phyloP scores from a whole-genome alignment of 2,329 filamentous ascomycete species.

The Harringtonia lauricola region DNA sequence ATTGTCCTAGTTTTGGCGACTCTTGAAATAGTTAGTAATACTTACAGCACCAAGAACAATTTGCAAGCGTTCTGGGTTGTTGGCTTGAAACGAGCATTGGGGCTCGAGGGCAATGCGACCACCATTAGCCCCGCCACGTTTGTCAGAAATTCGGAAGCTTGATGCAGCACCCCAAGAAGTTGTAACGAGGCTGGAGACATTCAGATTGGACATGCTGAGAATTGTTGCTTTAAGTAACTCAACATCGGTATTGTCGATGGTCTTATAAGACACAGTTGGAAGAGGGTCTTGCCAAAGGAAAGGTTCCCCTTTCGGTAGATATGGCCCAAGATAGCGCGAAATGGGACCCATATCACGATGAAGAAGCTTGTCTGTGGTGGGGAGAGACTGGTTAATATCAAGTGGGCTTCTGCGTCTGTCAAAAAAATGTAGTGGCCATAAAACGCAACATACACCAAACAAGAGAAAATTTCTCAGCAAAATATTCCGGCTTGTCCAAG shows the following conservation, averaged over 20 bases:
- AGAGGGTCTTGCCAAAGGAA: slow-evolving; percentile 65
- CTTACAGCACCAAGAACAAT: slow-evolving; percentile 42
- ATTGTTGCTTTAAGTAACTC: slow-evolving; percentile 58
- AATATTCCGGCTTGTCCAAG: slow-evolving; percentile 55
- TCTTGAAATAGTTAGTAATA: no score
- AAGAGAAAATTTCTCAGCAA: slow-evolving; percentile 57
- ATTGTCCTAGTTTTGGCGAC: no score
- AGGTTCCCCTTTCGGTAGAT: slow-evolving; percentile 53
- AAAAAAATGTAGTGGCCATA: background rate
- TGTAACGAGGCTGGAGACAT: slow-evolving; percentile 39
- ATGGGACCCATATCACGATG: slow-evolving; percentile 71
- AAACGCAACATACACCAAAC: slow-evolving; percentile 46
- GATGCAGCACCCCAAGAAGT: slow-evolving; percentile 61
- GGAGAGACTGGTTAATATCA: background rate
- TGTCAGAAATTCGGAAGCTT: slow-evolving; percentile 64
- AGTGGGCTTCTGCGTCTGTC: no score
- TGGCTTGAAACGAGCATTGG: slow-evolving; percentile 61
- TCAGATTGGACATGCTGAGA: slow-evolving; percentile 21
- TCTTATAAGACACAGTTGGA: slow-evolving; percentile 43
- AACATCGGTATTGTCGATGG: slow-evolving; percentile 52
- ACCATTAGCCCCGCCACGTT: slow-evolving; percentile 74
- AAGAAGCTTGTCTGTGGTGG: slow-evolving; percentile 51
- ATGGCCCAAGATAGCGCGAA: slow-evolving; percentile 61
- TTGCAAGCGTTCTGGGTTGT: slow-evolving; percentile 57
- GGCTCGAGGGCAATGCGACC: slow-evolving; percentile 65